Evolutionary conservation across 225 moss, liverwort and hornwort species (phyloP).

Genomic region (Marchantia paleacea): DNA sequence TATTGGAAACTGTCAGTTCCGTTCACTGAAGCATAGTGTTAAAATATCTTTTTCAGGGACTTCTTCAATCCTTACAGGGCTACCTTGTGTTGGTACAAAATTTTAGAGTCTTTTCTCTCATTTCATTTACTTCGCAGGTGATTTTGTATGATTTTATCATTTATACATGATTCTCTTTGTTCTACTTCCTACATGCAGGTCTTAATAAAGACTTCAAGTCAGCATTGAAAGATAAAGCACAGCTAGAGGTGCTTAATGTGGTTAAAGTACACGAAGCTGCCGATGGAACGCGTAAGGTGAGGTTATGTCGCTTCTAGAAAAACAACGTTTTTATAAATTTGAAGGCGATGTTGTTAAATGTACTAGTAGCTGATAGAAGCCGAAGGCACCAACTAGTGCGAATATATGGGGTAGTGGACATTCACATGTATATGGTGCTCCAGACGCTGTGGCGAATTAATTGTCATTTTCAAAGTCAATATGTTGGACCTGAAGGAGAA

Average conservation of each 20-base stretch:
- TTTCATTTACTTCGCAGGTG: too few species aligned
- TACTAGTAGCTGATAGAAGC: too few species aligned
- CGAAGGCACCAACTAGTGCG: too few species aligned
- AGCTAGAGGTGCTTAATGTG: constrained; percentile 51
- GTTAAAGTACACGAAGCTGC: constrained; percentile 52
- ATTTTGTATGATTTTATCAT: not conserved
- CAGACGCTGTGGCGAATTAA: too few species aligned
- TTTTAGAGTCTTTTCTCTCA: too few species aligned
- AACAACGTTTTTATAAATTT: not conserved
- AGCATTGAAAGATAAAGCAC: constrained; percentile 47
- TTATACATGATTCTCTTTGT: not conserved
- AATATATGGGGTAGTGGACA: too few species aligned
- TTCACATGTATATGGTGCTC: too few species aligned
- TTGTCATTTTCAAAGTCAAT: too few species aligned
- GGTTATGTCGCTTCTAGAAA: not conserved
- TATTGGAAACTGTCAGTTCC: too few species aligned
- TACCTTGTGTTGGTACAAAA: not conserved
- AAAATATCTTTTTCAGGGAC: not conserved
- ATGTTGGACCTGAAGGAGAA: too few species aligned
- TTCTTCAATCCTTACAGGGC: not conserved
- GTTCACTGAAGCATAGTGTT: too few species aligned
- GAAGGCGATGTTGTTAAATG: too few species aligned
- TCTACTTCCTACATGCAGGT: constrained; percentile 15
- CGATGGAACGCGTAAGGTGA: constrained; percentile 77
- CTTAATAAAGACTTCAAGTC: constrained; percentile 51